Conservation (phyloP, 306 rosid genomes). For the Corylus americana region DNA sequence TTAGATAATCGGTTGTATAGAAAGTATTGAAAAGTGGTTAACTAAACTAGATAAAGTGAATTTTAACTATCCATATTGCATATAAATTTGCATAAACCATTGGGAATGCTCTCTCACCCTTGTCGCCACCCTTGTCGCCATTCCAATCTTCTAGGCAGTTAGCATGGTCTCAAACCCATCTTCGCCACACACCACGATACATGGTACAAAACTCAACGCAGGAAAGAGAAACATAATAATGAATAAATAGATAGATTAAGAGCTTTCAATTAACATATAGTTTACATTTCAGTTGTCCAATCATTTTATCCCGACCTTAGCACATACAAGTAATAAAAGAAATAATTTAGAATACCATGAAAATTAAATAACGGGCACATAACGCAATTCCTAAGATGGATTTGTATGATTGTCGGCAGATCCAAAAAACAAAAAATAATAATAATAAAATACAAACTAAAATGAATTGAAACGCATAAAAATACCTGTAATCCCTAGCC, state of each 20-base stretch:
- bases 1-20: no score
- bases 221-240: not conserved
- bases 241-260: not conserved
- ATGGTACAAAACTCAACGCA: not conserved
- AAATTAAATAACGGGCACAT: conserved; percentile 2
- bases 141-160: no score
- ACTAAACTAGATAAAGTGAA: no score
- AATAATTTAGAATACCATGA: not conserved
- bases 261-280: not conserved
- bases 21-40: no score
- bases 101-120: no score
- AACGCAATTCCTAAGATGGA: conserved; percentile 30
- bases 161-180: no score
- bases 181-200: not conserved
- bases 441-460: not conserved
- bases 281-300: conserved; percentile 2
- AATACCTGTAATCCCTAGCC: conserved; percentile 22
- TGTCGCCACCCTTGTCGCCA: no score
- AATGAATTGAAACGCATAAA: conserved; percentile 6
- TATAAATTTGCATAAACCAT: no score
- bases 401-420: conserved; percentile 28
- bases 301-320: not conserved
- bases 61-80: no score
- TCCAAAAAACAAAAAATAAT: conserved; percentile 5
- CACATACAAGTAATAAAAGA: not conserved